phyloP scores from a whole-genome alignment of 495 filamentous ascomycete species.

The Polyplosphaeria fusca region DNA sequence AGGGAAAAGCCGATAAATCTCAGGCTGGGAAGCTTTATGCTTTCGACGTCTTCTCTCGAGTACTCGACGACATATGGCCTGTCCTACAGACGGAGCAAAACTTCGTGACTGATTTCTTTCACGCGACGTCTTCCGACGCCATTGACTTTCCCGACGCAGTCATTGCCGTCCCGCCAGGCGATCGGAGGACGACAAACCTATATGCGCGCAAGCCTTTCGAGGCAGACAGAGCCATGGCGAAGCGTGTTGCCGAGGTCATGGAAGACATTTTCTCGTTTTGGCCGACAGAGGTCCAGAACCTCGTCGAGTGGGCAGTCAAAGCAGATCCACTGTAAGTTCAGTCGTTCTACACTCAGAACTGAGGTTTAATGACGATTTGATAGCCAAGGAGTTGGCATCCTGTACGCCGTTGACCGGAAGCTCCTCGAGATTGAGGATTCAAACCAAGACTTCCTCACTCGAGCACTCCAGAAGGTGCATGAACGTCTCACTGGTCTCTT shows the following conservation, averaged over 20 bases:
- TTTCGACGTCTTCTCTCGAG: conserved; percentile 78
- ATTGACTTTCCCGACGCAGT: conserved; percentile 81
- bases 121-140: conserved; percentile 71
- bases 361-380: conserved; percentile 1
- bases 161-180: conserved; percentile 59
- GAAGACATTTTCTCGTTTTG: conserved; percentile 81
- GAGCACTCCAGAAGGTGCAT: conserved; percentile 74
- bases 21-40: conserved; percentile 66
- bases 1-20: conserved; percentile 59
- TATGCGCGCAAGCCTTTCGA: conserved; percentile 71
- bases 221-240: conserved; percentile 76
- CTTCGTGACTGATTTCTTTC: conserved; percentile 91
- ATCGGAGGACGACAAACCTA: conserved; percentile 65
- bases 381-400: conserved; percentile 83
- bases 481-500: conserved; percentile 72
- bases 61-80: conserved; percentile 71
- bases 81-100: conserved; percentile 90
- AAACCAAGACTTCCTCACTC: conserved; percentile 86
- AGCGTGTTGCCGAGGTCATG: conserved; percentile 77
- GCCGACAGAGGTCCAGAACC: conserved; percentile 69
- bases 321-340: conserved; percentile 72
- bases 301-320: conserved; percentile 79
- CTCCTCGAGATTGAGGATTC: conserved; percentile 75
- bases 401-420: conserved; percentile 74
- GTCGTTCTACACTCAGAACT: no score